Evolutionary conservation across 257 asterid species (phyloP), one percentile per base, ranked within the genome.

Genomic region (Euphrasia confusa): DNA sequence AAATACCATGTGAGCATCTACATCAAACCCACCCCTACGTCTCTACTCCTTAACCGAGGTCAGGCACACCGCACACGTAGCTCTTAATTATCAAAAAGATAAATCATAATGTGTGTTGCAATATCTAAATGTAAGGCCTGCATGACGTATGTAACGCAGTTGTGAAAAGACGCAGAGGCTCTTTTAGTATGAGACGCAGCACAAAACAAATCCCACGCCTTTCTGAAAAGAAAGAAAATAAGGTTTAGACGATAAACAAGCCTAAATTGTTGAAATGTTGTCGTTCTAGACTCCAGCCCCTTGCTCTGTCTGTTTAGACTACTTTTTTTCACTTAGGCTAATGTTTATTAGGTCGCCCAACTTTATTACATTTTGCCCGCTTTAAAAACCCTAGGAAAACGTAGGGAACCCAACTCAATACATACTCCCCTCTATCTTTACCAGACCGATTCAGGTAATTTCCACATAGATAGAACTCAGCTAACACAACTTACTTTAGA

Each of bases 81-180:
- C 30, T 30, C 42, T 44, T 28, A 13, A 28, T 26, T 37, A 37
- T 10, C 44, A 30, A 30, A 32, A 64, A n/a, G 48, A 49, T 32
- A 50, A 17, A 33, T 5, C 44, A 60, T 21, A 42, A 21, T 40
- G 65, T n/a, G n/a, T 54, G 39, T 60, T 47, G 10, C 44, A 63
- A 63, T 49, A 15, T 32, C 68, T 17, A 50, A 32, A 33, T 9
- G 5, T 33, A 35, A 32, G 33, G 67, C 2, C 33, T n/a, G 17
- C 50, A 12, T 28, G 58, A 15, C 8, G 17, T 64, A 12, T 28
- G 58, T 13, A 15, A 17, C 28, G 1, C 17, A 50, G 27, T 14
- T 50, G 56, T 17, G 18, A 14, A 37, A 50, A 49, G 55, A 49
- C 8, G 55, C 55, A 49, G 5, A 2, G n/a, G n/a, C n/a, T n/a